phyloP scores from a whole-genome alignment of 2,329 filamentous ascomycete genomes.

The Penicillium frequentans region DNA sequence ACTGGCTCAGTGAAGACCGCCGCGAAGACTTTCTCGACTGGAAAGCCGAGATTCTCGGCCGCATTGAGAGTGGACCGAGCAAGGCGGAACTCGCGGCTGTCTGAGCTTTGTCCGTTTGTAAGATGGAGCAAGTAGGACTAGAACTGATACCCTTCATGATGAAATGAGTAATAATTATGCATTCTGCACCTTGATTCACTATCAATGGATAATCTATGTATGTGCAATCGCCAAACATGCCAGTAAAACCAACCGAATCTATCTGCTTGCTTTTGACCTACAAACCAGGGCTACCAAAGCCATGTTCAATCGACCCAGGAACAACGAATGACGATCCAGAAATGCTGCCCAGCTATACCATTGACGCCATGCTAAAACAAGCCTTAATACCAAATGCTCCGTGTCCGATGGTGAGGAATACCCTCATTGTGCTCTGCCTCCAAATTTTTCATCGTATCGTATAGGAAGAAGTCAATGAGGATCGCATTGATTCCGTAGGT shows the following conservation, averaged over 20 bases:
- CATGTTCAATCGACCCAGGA: background rate
- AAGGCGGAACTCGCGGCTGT: conserved; percentile 11
- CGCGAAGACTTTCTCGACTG: conserved; percentile 43
- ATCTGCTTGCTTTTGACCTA: conserved; percentile 1
- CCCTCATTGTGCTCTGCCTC: conserved; percentile 59
- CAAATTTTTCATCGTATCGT: conserved; percentile 87
- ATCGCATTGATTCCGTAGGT: conserved; percentile 71
- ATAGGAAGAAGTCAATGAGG: conserved; percentile 94
- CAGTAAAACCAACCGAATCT: background rate
- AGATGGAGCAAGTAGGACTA: background rate
- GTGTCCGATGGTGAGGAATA: conserved; percentile 82
- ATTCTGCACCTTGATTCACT: background rate
- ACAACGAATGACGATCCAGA: background rate
- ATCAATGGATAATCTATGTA: background rate
- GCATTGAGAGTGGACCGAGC: conserved; percentile 36
- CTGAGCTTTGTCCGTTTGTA: conserved; percentile 4
- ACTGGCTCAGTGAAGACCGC: conserved; percentile 48
- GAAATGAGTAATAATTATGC: background rate
- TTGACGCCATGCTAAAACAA: background rate
- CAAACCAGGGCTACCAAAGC: conserved; percentile 6
- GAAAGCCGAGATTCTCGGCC: conserved; percentile 44
- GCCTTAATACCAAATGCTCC: conserved; percentile 87
- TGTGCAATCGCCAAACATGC: background rate
- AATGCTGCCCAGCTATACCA: background rate
- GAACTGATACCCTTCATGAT: conserved; percentile 23